Percentiles rank a stretch among this genome's conserved stretches.
Conservation (phyloP, 768 basidiomycete genomes). For the Trametes cingulata region DNA sequence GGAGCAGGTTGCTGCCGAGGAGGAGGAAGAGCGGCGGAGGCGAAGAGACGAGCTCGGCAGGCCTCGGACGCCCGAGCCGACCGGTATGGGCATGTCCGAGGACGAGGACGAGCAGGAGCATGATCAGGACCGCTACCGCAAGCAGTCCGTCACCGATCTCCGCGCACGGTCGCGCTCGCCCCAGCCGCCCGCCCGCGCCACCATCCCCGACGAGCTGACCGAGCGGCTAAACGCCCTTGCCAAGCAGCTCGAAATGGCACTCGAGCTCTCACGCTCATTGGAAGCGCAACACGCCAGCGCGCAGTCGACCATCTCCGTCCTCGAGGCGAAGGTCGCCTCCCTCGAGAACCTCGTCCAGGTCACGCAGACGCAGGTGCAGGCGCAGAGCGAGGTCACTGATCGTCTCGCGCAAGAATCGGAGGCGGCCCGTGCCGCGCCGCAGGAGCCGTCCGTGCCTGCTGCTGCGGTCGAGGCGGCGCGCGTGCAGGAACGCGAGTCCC, state of each 20-base stretch:
- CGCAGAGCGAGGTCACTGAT: constrained; percentile 38
- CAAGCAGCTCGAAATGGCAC: constrained; percentile 72
- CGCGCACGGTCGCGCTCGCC: constrained; percentile 29
- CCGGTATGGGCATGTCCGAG: constrained; percentile 51
- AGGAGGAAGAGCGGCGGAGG: constrained; percentile 50
- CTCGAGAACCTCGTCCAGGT: constrained; percentile 70
- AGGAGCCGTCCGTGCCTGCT: constrained; percentile 12
- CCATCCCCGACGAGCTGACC: constrained; percentile 57
- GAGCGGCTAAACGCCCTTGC: constrained; percentile 62
- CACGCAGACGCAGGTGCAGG: constrained; percentile 42
- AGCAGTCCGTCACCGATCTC: not conserved
- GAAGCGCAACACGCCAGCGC: constrained; percentile 79
- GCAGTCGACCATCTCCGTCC: constrained; percentile 65
- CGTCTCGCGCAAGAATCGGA: constrained; percentile 29
- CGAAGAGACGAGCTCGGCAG: constrained; percentile 59
- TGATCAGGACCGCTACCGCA: constrained; percentile 12
- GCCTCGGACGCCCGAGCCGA: constrained; percentile 82
- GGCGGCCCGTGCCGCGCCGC: constrained; percentile 34
- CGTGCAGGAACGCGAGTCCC: constrained; percentile 46
- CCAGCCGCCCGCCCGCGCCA: constrained; percentile 20
- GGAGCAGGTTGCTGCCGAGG: constrained; percentile 45
- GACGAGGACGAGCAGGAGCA: constrained; percentile 45
- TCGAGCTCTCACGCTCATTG: constrained; percentile 69
- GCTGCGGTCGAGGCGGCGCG: constrained; percentile 33
- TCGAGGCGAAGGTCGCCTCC: constrained; percentile 67